Conservation (phyloP, 2,329 filamentous ascomycete species). For the Dissoconium aciculare region DNA sequence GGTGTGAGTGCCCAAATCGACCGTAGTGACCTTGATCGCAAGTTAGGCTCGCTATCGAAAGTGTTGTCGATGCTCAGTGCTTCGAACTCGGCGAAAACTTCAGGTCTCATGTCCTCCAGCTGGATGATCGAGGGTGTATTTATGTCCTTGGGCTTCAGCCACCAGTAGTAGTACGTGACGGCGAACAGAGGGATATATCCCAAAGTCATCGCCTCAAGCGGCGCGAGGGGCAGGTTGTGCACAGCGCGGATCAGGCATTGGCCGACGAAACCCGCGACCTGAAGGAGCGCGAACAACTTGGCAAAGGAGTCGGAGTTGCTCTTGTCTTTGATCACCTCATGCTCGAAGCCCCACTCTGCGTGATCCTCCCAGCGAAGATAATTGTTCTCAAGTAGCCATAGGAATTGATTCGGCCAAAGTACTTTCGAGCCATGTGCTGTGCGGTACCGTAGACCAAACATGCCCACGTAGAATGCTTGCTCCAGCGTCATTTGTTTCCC, state of each 20-base stretch:
- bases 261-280: conserved; percentile 22
- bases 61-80: conserved; percentile 15
- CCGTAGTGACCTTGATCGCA: conserved; percentile 15
- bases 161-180: conserved; percentile 25
- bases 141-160: conserved; percentile 26
- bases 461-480: conserved; percentile 24
- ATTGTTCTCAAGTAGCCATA: conserved; percentile 20
- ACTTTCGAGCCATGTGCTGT: conserved; percentile 14
- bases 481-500: conserved; percentile 17
- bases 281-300: conserved; percentile 19
- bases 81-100: conserved; percentile 16
- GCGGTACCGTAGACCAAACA: conserved; percentile 23
- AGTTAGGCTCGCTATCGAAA: conserved; percentile 19
- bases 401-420: conserved; percentile 24
- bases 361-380: conserved; percentile 19
- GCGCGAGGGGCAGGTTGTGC: conserved; percentile 22
- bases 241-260: conserved; percentile 21
- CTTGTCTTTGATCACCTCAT: conserved; percentile 21
- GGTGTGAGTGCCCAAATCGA: conserved; percentile 21
- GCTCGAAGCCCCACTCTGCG: conserved; percentile 16
- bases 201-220: conserved; percentile 25
- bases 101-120: conserved; percentile 17
- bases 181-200: conserved; percentile 25
- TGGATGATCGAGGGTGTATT: conserved; percentile 20
- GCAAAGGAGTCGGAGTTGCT: conserved; percentile 23